Conservation (phyloP, 1,284 basidiomycete species). For the Ganoderma multipileum region DNA sequence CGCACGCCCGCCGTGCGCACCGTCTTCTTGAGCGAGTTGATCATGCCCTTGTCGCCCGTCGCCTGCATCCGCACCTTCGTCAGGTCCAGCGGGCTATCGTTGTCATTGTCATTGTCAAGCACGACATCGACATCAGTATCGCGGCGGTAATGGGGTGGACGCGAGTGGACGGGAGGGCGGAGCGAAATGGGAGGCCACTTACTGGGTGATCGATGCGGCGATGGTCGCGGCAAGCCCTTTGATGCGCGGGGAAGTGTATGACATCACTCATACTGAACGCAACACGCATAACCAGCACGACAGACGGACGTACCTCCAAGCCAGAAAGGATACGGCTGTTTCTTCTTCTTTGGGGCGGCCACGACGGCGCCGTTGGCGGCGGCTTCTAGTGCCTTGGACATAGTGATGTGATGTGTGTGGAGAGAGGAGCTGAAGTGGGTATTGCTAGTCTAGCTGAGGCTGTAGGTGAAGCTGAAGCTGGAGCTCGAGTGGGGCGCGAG, state of each 20-base stretch:
- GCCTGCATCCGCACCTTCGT: slow-evolving; percentile 90
- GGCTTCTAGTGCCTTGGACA: slow-evolving; percentile 29
- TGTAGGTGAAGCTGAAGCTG: not conserved
- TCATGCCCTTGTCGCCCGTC: slow-evolving; percentile 87
- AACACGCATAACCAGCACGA: not conserved
- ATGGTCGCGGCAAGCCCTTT: slow-evolving; percentile 80
- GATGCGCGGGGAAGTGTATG: slow-evolving; percentile 4
- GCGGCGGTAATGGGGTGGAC: not conserved
- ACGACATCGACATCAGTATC: not conserved
- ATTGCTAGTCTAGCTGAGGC: slow-evolving; percentile 15
- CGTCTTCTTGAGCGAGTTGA: slow-evolving; percentile 81
- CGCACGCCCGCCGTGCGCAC: slow-evolving; percentile 71
- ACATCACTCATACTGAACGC: slow-evolving; percentile 10
- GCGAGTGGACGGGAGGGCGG: not conserved
- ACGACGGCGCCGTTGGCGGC: slow-evolving; percentile 22
- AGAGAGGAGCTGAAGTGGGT: not conserved
- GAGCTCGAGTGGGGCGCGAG: not conserved
- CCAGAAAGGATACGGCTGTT: slow-evolving; percentile 84
- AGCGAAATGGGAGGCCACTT: slow-evolving; percentile 17
- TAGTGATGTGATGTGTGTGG: slow-evolving; percentile 2
- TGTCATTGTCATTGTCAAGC: no score
- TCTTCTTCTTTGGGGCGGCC: slow-evolving; percentile 48
- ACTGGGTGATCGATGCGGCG: slow-evolving; percentile 85
- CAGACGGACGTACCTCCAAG: slow-evolving; percentile 64
- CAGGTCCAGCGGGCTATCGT: slow-evolving; percentile 76